These are phyloP conservation scores for Epichloe uncinata DNA, from an alignment of 2,329 filamentous ascomycete species.

Conservation along the genomic window DNA sequence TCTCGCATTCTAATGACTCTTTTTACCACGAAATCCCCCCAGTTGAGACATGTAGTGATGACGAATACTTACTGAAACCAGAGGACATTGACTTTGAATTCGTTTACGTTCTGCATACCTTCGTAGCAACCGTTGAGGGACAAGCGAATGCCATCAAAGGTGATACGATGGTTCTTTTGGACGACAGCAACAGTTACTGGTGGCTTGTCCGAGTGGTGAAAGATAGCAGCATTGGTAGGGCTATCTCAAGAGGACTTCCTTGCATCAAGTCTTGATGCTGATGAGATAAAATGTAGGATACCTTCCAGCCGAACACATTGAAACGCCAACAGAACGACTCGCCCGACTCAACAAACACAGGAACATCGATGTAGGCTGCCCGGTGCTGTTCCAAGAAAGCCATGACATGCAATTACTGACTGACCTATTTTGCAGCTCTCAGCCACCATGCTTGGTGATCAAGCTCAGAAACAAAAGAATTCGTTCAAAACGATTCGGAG, in stretches of 20 bases:
- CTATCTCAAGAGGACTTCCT: neutral
- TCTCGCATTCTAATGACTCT: constrained; percentile 14
- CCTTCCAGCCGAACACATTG: constrained; percentile 92
- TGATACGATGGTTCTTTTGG: constrained; percentile 94
- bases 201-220: constrained; percentile 97
- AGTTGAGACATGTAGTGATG: constrained; percentile 60
- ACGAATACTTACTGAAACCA: constrained; percentile 78
- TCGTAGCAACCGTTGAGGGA: constrained; percentile 93
- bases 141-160: constrained; percentile 98
- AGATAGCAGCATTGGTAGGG: constrained; percentile 76
- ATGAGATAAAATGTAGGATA: constrained; percentile 50
- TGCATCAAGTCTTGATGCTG: neutral
- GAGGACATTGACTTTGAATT: constrained; percentile 99
- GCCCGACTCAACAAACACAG: constrained; percentile 94
- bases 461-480: constrained; percentile 66
- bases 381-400: neutral
- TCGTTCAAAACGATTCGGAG: constrained; percentile 73
- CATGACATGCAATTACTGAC: constrained; percentile 7
- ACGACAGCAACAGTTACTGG: constrained; percentile 99
- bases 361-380: constrained; percentile 73
- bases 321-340: constrained; percentile 88
- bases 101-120: constrained; percentile 95
- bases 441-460: constrained; percentile 48
- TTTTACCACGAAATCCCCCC: constrained; percentile 37
- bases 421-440: constrained; percentile 33